phyloP scores from a whole-genome alignment of 1,139 yeast species.

The Suhomyces coccinellae region DNA sequence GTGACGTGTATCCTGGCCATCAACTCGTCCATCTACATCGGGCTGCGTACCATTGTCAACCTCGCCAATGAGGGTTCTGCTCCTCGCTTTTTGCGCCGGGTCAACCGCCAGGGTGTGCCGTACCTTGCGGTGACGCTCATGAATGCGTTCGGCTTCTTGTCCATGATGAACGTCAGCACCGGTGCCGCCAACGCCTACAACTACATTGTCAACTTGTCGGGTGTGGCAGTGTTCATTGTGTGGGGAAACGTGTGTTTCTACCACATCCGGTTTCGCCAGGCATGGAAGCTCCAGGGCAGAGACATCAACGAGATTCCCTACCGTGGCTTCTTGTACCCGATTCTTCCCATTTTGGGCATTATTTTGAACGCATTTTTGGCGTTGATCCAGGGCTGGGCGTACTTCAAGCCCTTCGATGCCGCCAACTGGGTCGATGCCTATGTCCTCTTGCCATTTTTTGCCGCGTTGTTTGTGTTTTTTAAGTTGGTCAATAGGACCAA shows the following conservation, averaged over 20 bases:
- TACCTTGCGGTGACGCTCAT: conserved; percentile 48
- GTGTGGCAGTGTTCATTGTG: conserved; percentile 58
- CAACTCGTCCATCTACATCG: conserved; percentile 53
- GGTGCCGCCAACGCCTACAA: conserved; percentile 56
- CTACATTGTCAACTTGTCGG: conserved; percentile 55
- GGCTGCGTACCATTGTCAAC: conserved; percentile 52
- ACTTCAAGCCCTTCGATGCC: conserved; percentile 60
- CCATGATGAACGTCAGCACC: conserved; percentile 50
- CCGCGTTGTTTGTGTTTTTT: conserved; percentile 41
- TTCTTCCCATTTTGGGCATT: conserved; percentile 52
- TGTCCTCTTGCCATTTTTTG: conserved; percentile 59
- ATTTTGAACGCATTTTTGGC: conserved; percentile 53
- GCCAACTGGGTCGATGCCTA: conserved; percentile 66
- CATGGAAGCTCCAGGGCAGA: conserved; percentile 50
- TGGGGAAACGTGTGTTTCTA: conserved; percentile 48
- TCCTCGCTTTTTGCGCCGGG: conserved; percentile 42
- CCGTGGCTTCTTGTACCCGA: conserved; percentile 55
- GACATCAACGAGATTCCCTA: conserved; percentile 52
- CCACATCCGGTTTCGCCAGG: conserved; percentile 51
- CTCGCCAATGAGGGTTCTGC: conserved; percentile 53
- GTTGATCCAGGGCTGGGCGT: conserved; percentile 69
- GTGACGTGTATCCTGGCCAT: conserved; percentile 55
- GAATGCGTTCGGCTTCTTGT: conserved; percentile 51
- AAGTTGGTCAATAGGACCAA: conserved; percentile 45
- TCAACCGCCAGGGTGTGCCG: conserved; percentile 52